Evolutionary conservation across 768 basidiomycete genomes (phyloP).

Genomic region (Phylloporus arenicola): DNA sequence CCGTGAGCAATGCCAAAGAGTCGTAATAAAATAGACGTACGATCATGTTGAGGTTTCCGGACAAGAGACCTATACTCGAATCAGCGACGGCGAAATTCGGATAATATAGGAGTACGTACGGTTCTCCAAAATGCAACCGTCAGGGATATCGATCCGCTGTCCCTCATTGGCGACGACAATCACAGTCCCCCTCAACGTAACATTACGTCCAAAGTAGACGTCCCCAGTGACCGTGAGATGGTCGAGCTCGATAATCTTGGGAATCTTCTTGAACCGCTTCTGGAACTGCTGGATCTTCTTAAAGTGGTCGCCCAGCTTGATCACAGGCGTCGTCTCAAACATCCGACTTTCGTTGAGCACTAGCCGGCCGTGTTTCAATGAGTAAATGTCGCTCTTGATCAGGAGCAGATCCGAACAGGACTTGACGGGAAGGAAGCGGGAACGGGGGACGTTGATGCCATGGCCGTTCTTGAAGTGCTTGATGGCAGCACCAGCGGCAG

Average conservation of each 20-base stretch:
- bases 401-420: slow-evolving; percentile 59
- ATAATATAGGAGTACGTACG: slow-evolving; percentile 31
- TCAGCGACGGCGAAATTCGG: slow-evolving; percentile 9
- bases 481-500: slow-evolving; percentile 71
- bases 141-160: slow-evolving; percentile 68
- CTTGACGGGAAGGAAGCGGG: slow-evolving; percentile 65
- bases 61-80: slow-evolving; percentile 47
- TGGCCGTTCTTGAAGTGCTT: slow-evolving; percentile 64
- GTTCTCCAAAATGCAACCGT: slow-evolving; percentile 68
- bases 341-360: slow-evolving; percentile 55
- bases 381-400: slow-evolving; percentile 68
- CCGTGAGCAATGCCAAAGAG: background rate
- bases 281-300: slow-evolving; percentile 71
- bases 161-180: slow-evolving; percentile 78
- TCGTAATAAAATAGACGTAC: slow-evolving; percentile 31
- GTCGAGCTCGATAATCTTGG: slow-evolving; percentile 67
- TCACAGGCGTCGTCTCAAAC: slow-evolving; percentile 62
- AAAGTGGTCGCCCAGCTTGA: slow-evolving; percentile 74
- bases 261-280: slow-evolving; percentile 72
- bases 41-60: slow-evolving; percentile 73
- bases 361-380: slow-evolving; percentile 61
- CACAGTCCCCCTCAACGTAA: slow-evolving; percentile 61
- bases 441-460: slow-evolving; percentile 70
- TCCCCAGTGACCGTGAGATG: slow-evolving; percentile 71
- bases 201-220: slow-evolving; percentile 61